A percentile compares a stretch with the other conserved stretches of the same genome.
These are phyloP conservation scores for Amanita inopinata DNA, from an alignment of 768 basidiomycete species.

Conservation along the genomic window DNA sequence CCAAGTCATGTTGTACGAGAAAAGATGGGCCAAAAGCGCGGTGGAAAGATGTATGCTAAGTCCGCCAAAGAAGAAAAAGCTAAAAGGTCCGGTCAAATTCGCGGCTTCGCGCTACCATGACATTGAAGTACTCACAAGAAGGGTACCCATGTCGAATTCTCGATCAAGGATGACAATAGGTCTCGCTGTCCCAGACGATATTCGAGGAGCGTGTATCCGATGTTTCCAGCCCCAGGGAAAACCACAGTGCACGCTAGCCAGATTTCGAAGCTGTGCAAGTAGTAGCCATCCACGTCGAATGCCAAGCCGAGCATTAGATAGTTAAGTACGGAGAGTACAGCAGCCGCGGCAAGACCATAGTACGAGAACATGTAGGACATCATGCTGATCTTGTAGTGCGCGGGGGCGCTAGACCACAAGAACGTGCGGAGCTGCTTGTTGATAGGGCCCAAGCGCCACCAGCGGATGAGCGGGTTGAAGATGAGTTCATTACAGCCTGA, in stretches of 20 bases:
- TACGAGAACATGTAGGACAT: slow-evolving; percentile 60
- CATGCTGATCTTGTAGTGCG: slow-evolving; percentile 81
- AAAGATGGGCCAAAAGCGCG: slow-evolving; percentile 58
- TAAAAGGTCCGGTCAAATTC: slow-evolving; percentile 15
- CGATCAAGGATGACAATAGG: slow-evolving; percentile 38
- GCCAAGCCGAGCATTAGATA: slow-evolving; percentile 61
- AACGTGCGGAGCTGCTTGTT: slow-evolving; percentile 72
- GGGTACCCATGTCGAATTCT: slow-evolving; percentile 56
- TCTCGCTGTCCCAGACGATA: slow-evolving; percentile 55
- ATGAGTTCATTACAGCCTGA: slow-evolving; percentile 70
- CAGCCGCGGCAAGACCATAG: slow-evolving; percentile 57
- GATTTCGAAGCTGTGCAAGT: slow-evolving; percentile 64
- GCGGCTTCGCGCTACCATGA: background rate
- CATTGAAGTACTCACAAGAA: slow-evolving; percentile 53
- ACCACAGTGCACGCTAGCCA: slow-evolving; percentile 67
- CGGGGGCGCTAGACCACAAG: slow-evolving; percentile 66
- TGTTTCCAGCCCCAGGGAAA: slow-evolving; percentile 59
- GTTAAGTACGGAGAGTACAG: slow-evolving; percentile 54
- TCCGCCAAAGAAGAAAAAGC: slow-evolving; percentile 75
- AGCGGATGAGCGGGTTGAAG: slow-evolving; percentile 74
- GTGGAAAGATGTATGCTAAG: slow-evolving; percentile 60
- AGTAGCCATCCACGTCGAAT: slow-evolving; percentile 58
- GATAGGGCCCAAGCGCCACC: slow-evolving; percentile 76
- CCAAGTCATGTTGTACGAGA: slow-evolving; percentile 75
- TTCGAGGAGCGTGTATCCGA: slow-evolving; percentile 59